phyloP scores from a whole-genome alignment of 139 green algal genomes.

The Chlamydomonas schloesseri region DNA sequence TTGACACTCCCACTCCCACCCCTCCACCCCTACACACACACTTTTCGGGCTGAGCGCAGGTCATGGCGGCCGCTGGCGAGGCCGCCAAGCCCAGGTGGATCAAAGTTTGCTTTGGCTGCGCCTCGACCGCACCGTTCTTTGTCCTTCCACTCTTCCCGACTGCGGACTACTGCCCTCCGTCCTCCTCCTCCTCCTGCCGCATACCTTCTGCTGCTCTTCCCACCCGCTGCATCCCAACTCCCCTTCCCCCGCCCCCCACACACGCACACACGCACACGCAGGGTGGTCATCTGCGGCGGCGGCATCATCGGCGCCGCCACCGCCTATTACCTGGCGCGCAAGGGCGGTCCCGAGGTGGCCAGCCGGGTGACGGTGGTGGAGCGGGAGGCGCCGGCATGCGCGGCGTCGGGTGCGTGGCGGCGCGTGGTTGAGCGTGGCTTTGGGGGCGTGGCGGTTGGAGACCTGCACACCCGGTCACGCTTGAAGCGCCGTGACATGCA shows the following conservation, averaged over 20 bases:
- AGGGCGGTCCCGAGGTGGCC: background rate
- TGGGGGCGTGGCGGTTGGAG: background rate
- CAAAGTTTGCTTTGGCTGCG: too few species aligned
- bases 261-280: background rate
- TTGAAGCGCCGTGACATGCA: too few species aligned
- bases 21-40: too few species aligned
- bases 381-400: conserved; percentile 61
- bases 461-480: too few species aligned
- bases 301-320: conserved; percentile 81
- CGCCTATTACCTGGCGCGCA: conserved; percentile 76
- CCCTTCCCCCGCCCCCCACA: background rate
- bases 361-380: conserved; percentile 71
- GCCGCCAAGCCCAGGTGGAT: background rate
- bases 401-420: conserved; percentile 74
- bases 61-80: background rate
- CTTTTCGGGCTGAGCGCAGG: too few species aligned
- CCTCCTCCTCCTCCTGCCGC: too few species aligned
- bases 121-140: too few species aligned
- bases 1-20: too few species aligned
- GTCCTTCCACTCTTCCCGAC: too few species aligned
- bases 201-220: too few species aligned
- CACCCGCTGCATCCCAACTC: background rate
- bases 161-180: too few species aligned
- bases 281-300: conserved; percentile 79
- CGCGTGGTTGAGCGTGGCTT: background rate